A percentile compares a stretch with the other conserved stretches of the same genome.
Conservation (phyloP, 257 asterid species). For the Jasminum sambac region DNA sequence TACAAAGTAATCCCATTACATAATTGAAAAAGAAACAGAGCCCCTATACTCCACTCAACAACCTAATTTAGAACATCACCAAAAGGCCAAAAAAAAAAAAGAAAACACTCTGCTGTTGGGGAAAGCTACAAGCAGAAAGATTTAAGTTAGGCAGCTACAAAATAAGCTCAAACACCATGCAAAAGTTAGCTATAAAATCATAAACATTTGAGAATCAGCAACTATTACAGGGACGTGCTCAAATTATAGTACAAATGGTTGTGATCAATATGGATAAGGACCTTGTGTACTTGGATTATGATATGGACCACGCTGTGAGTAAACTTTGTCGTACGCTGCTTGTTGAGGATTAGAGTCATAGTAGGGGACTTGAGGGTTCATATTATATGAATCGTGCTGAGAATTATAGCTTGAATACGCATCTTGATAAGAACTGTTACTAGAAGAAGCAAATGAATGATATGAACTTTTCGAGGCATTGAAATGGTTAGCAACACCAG, state of each 20-base stretch:
- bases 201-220: neutral
- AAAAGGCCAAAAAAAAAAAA: no score
- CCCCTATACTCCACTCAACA: neutral
- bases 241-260: slow-evolving; percentile 33
- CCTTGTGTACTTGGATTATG: slow-evolving; percentile 46
- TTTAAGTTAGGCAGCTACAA: slow-evolving; percentile 1
- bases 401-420: slow-evolving; percentile 34
- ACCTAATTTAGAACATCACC: neutral
- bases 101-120: neutral
- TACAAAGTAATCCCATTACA: neutral
- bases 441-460: slow-evolving; percentile 38
- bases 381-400: slow-evolving; percentile 30
- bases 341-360: slow-evolving; percentile 39
- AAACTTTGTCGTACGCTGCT: slow-evolving; percentile 37
- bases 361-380: slow-evolving; percentile 39
- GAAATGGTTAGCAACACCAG: slow-evolving; percentile 40
- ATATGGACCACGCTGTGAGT: slow-evolving; percentile 39
- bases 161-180: neutral
- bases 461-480: slow-evolving; percentile 39
- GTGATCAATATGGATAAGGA: slow-evolving; percentile 48
- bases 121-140: neutral
- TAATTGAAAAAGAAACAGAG: neutral
- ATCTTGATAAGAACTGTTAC: slow-evolving; percentile 36
- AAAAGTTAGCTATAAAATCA: neutral
- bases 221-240: slow-evolving; percentile 12